Base-by-base conservation (phyloP, 805 yeast genomes). In the Metschnikowia colocasiae region DNA sequence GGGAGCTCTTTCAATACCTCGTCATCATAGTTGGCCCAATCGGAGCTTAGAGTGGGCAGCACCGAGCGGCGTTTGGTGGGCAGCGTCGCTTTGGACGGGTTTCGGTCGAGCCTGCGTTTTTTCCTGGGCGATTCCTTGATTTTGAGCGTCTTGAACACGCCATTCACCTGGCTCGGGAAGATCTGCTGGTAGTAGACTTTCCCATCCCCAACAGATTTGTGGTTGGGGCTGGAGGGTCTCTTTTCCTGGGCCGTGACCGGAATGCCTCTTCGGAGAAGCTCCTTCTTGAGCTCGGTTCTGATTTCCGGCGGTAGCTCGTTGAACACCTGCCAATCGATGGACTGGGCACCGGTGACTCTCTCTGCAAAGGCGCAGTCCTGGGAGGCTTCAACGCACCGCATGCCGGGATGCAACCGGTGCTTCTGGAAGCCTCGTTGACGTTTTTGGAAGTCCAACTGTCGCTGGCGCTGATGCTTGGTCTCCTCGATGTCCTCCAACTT, bases 251-350 rank as follows among this genome's bases (percentile, higher is more conserved):
- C 49, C 2, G 58, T 50, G 30, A 56, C 59, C 1, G 59, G 56
- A 13, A 67, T 51, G 0, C 73, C 70, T 23, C 86, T 61, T 36
- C 79, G 65, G 6, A 67, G 55, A 26, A 83, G 58, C 51, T 85
- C 88, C 3, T 62, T 60, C 50, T 67, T 70, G 1, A 90, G 59
- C 55, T 90, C 97, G 1, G 64, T 54, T 54, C 81, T 81, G 4
- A 90, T 79, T 20, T 82, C 85, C 2, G 63, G 55, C 0, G 97
- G 97, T 7, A 90, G 64, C 40, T 74, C 78, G 10, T 75, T 69
- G 57, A 87, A 79, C 1, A 85, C 87, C 2, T 75, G 79, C 75
- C 81, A 72, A 56, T 88, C 89, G 30, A 84, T 71, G n/a, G 76
- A 50, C n/a, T 50, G 55, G n/a, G 40, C 46, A 13, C 55, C 51